A percentile compares a stretch with the other conserved stretches of the same genome.
phyloP scores from a whole-genome alignment of 2,329 filamentous ascomycete species.

The Aureobasidium sp. region DNA sequence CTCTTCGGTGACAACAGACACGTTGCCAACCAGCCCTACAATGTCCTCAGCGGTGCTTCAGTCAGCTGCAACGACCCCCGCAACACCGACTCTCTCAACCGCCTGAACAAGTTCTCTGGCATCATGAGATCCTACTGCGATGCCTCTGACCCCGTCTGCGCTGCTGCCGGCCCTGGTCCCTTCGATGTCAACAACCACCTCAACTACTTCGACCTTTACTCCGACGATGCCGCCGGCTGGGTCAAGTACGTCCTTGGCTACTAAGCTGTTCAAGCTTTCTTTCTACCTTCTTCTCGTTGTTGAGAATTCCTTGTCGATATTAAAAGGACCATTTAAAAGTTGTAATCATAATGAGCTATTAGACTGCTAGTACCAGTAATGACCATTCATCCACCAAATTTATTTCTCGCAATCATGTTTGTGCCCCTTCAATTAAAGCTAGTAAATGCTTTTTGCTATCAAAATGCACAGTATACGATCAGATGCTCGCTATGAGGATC shows the following conservation, averaged over 20 bases:
- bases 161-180: slow-evolving; percentile 20
- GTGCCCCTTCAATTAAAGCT: neutral
- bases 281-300: neutral
- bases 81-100: slow-evolving; percentile 14
- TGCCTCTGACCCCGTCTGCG: slow-evolving; percentile 28
- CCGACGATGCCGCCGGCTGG: slow-evolving; percentile 22
- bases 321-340: neutral
- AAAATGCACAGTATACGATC: neutral
- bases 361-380: neutral
- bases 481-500: too few species aligned
- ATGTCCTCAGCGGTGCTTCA: slow-evolving; percentile 19
- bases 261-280: neutral
- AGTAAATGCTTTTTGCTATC: neutral
- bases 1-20: slow-evolving; percentile 25
- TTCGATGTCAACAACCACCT: slow-evolving; percentile 26
- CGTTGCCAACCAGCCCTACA: slow-evolving; percentile 22
- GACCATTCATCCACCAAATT: neutral
- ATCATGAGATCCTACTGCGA: slow-evolving; percentile 29
- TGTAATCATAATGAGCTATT: neutral
- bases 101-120: slow-evolving; percentile 13
- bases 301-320: neutral
- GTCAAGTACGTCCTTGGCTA: slow-evolving; percentile 9
- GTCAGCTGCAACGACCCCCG: slow-evolving; percentile 24
- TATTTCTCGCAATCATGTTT: neutral
- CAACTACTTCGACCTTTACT: slow-evolving; percentile 31